phyloP scores from a whole-genome alignment of 1,139 yeast species.

The Scheffersomyces lignicola region DNA sequence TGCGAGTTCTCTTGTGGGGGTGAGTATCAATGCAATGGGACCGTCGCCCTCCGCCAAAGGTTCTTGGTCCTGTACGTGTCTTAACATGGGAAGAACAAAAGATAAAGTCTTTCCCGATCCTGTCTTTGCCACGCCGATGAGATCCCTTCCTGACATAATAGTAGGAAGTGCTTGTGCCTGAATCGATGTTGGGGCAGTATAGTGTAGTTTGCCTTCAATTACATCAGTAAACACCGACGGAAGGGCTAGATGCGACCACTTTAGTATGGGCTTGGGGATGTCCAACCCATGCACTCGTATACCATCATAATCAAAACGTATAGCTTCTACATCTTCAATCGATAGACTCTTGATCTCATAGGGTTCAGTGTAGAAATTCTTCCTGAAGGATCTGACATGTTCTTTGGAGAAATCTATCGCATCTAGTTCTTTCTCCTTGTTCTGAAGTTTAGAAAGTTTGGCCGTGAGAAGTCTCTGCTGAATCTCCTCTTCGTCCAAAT shows the following conservation, averaged over 20 bases:
- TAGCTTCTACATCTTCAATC: constrained; percentile 51
- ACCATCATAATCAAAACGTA: constrained; percentile 62
- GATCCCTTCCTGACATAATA: constrained; percentile 85
- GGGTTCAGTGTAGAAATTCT: constrained; percentile 65
- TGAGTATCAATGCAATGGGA: constrained; percentile 76
- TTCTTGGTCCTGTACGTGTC: constrained; percentile 77
- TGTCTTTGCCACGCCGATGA: constrained; percentile 92
- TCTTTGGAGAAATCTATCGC: constrained; percentile 46
- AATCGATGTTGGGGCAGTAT: constrained; percentile 75
- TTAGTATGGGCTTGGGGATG: constrained; percentile 66
- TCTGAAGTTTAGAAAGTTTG: constrained; percentile 32
- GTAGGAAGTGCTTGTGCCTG: constrained; percentile 93
- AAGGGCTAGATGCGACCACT: constrained; percentile 83
- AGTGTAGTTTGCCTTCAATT: constrained; percentile 50
- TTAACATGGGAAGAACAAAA: constrained; percentile 76
- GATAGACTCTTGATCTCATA: constrained; percentile 50
- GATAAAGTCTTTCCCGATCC: constrained; percentile 97
- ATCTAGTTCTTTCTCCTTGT: constrained; percentile 35
- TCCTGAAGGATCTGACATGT: constrained; percentile 56
- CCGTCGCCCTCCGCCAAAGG: constrained; percentile 58
- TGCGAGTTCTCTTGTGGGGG: constrained; percentile 95
- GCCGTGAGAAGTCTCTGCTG: constrained; percentile 25
- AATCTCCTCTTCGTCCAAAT: constrained; percentile 21
- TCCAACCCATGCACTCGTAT: constrained; percentile 57
- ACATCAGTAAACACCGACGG: constrained; percentile 57